Evolutionary conservation across 1,284 basidiomycete genomes (phyloP).

Genomic region (Afroboletus lepidellus): DNA sequence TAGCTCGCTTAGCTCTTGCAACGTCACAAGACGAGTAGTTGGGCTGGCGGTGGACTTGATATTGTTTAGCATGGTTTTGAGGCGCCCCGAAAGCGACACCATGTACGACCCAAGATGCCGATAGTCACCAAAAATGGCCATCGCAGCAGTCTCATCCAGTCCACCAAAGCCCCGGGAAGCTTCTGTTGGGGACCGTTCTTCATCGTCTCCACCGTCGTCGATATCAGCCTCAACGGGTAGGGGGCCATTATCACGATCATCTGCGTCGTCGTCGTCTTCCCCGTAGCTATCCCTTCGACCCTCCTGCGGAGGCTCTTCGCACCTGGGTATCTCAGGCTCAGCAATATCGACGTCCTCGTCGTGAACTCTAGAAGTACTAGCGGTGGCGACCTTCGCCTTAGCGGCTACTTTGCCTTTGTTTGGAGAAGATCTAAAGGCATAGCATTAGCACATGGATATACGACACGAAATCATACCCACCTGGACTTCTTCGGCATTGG

Average conservation of each 20-base stretch:
- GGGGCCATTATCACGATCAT: constrained; percentile 48
- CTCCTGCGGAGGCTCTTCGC: constrained; percentile 54
- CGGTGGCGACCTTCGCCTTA: constrained; percentile 59
- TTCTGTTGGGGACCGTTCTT: constrained; percentile 30
- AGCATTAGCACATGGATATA: constrained; percentile 13
- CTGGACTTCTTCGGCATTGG: constrained; percentile 75
- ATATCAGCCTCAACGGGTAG: constrained; percentile 37
- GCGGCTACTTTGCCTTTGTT: constrained; percentile 61
- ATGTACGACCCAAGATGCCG: constrained; percentile 87
- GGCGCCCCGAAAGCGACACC: constrained; percentile 80
- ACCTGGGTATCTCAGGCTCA: constrained; percentile 57
- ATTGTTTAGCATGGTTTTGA: constrained; percentile 88
- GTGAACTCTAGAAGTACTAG: constrained; percentile 58
- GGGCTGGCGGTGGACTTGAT: constrained; percentile 82
- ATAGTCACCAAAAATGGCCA: constrained; percentile 83
- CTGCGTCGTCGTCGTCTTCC: constrained; percentile 46
- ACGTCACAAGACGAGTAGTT: constrained; percentile 80
- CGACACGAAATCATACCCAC: constrained; percentile 37
- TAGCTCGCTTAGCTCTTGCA: constrained; percentile 94
- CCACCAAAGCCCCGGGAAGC: constrained; percentile 50
- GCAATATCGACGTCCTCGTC: constrained; percentile 77
- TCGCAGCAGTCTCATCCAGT: constrained; percentile 71
- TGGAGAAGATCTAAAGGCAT: constrained; percentile 40
- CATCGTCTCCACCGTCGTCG: constrained; percentile 45
- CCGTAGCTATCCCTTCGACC: constrained; percentile 41